Conservation (phyloP, 2,329 filamentous ascomycete genomes). For the Cladophialophora exuberans region DNA sequence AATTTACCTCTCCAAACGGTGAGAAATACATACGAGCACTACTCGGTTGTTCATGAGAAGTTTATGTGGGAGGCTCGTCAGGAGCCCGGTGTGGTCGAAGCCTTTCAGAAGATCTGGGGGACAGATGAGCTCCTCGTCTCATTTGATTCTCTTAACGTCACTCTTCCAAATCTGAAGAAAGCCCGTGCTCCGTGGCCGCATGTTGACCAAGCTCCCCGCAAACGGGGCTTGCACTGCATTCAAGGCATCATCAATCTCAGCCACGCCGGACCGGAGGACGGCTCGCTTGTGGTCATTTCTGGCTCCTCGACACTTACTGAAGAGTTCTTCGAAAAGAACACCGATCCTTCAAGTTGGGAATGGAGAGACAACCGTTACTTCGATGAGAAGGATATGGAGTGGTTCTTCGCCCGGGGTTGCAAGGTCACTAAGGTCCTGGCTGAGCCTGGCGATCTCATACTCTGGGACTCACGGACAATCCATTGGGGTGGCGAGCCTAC, state of each 20-base stretch:
- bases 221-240: constrained; percentile 32
- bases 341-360: constrained; percentile 39
- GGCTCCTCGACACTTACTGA: constrained; percentile 48
- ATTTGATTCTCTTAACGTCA: constrained; percentile 53
- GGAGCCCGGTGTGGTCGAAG: constrained; percentile 46
- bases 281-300: constrained; percentile 51
- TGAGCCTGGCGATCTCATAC: constrained; percentile 49
- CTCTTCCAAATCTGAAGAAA: constrained; percentile 42
- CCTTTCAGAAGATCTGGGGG: constrained; percentile 48
- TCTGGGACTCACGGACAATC: constrained; percentile 53
- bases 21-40: constrained; percentile 54
- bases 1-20: constrained; percentile 50
- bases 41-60: constrained; percentile 53
- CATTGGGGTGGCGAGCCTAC: constrained; percentile 48
- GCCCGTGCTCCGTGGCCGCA: constrained; percentile 50
- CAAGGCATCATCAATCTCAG: constrained; percentile 52
- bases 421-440: constrained; percentile 45
- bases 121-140: constrained; percentile 43
- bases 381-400: constrained; percentile 47
- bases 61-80: constrained; percentile 52
- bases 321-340: constrained; percentile 49
- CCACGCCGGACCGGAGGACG: constrained; percentile 51
- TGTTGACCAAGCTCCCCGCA: constrained; percentile 41
- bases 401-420: constrained; percentile 47
- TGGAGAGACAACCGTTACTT: constrained; percentile 49